These are phyloP conservation scores for Stramenopiles sp. DNA, from an alignment of 352 stramenopile species.

Conservation along the genomic window DNA sequence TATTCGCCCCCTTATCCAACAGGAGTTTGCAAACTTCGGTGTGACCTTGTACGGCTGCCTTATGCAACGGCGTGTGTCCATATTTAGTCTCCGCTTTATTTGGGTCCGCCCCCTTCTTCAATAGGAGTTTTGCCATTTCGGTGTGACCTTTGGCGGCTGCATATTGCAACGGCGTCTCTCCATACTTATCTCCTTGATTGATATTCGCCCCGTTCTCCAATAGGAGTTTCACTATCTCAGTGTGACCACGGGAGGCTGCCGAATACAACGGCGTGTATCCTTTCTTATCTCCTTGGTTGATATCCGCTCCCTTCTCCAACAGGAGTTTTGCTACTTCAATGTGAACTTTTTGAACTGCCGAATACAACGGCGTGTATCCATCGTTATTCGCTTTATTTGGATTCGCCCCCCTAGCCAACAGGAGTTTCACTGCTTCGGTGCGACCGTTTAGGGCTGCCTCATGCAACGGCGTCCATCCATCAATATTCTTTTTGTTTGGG, in stretches of 20 bases:
- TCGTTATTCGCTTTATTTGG: slow-evolving; percentile 16
- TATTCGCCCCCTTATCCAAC: slow-evolving; percentile 31
- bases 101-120: slow-evolving; percentile 20
- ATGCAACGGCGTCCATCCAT: slow-evolving; percentile 22
- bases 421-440: slow-evolving; percentile 21
- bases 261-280: slow-evolving; percentile 24
- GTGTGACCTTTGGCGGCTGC: slow-evolving; percentile 23
- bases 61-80: slow-evolving; percentile 20
- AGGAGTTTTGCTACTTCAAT: slow-evolving; percentile 32
- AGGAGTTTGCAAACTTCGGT: slow-evolving; percentile 27
- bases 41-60: slow-evolving; percentile 38
- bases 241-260: slow-evolving; percentile 32
- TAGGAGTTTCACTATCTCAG: slow-evolving; percentile 31
- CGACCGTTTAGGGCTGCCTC: slow-evolving; percentile 24
- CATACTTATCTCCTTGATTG: slow-evolving; percentile 23
- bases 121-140: slow-evolving; percentile 22
- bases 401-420: slow-evolving; percentile 18
- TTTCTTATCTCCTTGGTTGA: slow-evolving; percentile 35
- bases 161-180: slow-evolving; percentile 22
- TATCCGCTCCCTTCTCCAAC: slow-evolving; percentile 23
- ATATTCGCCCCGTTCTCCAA: slow-evolving; percentile 33
- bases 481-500: slow-evolving; percentile 30
- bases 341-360: slow-evolving; percentile 32
- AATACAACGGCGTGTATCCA: slow-evolving; percentile 24
- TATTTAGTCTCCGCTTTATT: slow-evolving; percentile 17